These are phyloP conservation scores for Pichia californica DNA, from an alignment of 805 yeast species.

Conservation along the genomic window DNA sequence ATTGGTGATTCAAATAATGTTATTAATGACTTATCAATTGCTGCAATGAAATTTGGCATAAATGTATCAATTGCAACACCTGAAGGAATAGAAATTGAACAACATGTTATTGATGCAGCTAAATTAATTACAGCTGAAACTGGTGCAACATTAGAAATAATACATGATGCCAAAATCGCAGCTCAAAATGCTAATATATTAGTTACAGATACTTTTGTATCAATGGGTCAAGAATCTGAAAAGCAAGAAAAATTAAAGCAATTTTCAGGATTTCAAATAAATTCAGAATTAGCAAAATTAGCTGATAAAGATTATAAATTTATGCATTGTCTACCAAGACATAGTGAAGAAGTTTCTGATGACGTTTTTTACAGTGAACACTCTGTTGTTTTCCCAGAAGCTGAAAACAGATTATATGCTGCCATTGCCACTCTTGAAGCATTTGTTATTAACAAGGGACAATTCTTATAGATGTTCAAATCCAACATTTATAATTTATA, in stretches of 20 bases:
- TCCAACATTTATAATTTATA: no score
- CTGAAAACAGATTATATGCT: conserved; percentile 92
- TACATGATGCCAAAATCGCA: conserved; percentile 73
- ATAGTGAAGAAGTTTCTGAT: conserved; percentile 88
- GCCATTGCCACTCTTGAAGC: conserved; percentile 92
- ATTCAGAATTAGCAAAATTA: conserved; percentile 57
- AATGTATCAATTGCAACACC: conserved; percentile 84
- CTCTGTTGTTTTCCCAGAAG: conserved; percentile 89
- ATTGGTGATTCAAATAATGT: conserved; percentile 96
- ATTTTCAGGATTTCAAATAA: conserved; percentile 83
- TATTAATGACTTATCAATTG: conserved; percentile 86
- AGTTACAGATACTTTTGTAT: conserved; percentile 95
- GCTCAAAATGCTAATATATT: conserved; percentile 68
- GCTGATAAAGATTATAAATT: conserved; percentile 73
- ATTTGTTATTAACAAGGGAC: conserved; percentile 80
- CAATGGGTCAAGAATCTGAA: conserved; percentile 95
- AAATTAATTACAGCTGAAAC: conserved; percentile 42
- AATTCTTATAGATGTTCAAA: conserved; percentile 25
- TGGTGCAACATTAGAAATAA: conserved; percentile 47
- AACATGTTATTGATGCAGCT: conserved; percentile 49
- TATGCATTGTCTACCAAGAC: conserved; percentile 98
- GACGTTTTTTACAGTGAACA: conserved; percentile 81
- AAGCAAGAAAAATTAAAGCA: conserved; percentile 64
- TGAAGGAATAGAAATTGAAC: conserved; percentile 55
- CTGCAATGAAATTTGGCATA: conserved; percentile 79